Percentiles rank a stretch among this genome's conserved stretches.
phyloP scores from a whole-genome alignment of 1,139 yeast species.

The Candida neerlandica region DNA sequence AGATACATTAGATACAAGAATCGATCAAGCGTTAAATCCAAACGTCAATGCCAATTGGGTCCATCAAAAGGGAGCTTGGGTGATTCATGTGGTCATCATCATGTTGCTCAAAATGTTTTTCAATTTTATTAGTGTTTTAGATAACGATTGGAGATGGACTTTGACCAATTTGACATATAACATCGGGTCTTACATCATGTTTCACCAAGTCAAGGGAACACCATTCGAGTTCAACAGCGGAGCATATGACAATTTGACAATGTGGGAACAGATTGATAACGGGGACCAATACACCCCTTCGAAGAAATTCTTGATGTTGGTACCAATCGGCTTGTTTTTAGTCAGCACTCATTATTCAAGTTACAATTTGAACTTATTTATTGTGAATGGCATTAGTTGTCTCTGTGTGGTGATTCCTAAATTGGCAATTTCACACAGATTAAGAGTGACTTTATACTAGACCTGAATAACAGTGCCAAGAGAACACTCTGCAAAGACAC shows the following conservation, averaged over 20 bases:
- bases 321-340: constrained; percentile 85
- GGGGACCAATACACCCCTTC: constrained; percentile 98
- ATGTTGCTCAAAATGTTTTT: constrained; percentile 71
- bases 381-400: constrained; percentile 80
- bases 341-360: constrained; percentile 89
- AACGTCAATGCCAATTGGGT: constrained; percentile 97
- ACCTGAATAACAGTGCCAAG: background rate
- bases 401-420: constrained; percentile 85
- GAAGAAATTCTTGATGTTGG: constrained; percentile 86
- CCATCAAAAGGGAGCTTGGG: constrained; percentile 94
- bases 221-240: constrained; percentile 97
- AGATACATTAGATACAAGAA: constrained; percentile 87
- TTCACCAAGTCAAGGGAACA: constrained; percentile 93
- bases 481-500: background rate
- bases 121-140: constrained; percentile 69
- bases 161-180: constrained; percentile 88
- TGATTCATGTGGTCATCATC: constrained; percentile 84
- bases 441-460: constrained; percentile 62
- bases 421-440: constrained; percentile 77
- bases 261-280: constrained; percentile 99
- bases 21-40: constrained; percentile 86
- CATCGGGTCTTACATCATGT: constrained; percentile 92
- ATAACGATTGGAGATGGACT: constrained; percentile 91
- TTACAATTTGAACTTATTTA: constrained; percentile 77
- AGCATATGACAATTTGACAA: constrained; percentile 91